A percentile compares a stretch with the other conserved stretches of the same genome.
phyloP scores from a whole-genome alignment of 2,329 filamentous ascomycete species.

The Diaporthe aspalathi region DNA sequence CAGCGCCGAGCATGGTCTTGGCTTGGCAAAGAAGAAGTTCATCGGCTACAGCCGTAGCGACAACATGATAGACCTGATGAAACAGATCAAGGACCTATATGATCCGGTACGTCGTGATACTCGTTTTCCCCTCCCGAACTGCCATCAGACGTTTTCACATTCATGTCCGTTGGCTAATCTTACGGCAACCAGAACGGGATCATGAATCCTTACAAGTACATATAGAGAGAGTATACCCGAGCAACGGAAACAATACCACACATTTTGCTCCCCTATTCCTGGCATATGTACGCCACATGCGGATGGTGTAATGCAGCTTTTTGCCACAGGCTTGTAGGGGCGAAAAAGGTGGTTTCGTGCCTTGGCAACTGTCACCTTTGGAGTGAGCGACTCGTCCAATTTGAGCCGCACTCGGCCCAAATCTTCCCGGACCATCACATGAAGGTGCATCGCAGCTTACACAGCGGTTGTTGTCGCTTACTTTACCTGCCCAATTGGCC shows the following conservation, averaged over 20 bases:
- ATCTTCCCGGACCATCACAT: neutral
- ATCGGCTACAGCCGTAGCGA: slow-evolving; percentile 93
- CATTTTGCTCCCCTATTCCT: neutral
- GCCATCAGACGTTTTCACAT: neutral
- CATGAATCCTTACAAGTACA: slow-evolving; percentile 99
- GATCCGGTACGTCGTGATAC: slow-evolving; percentile 79
- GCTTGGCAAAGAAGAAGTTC: slow-evolving; percentile 94
- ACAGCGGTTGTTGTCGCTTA: slow-evolving; percentile 17
- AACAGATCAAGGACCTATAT: slow-evolving; percentile 91
- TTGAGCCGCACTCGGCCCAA: neutral
- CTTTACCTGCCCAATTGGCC: neutral
- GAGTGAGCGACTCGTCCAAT: neutral
- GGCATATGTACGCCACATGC: neutral
- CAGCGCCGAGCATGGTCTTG: slow-evolving; percentile 94
- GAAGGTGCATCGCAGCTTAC: neutral
- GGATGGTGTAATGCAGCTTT: neutral
- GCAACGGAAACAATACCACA: slow-evolving; percentile 12
- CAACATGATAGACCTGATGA: slow-evolving; percentile 91
- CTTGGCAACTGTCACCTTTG: neutral
- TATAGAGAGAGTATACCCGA: slow-evolving; percentile 57
- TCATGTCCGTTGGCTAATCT: slow-evolving; percentile 2
- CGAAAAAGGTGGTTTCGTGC: neutral
- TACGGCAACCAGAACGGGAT: slow-evolving; percentile 80
- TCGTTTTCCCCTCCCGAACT: slow-evolving; percentile 35
- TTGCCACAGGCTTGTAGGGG: neutral